A percentile compares a stretch with the other conserved stretches of the same genome.
Evolutionary conservation across 2,329 filamentous ascomycete genomes (phyloP).

Genomic region (Chrysoporthe austroafricana): DNA sequence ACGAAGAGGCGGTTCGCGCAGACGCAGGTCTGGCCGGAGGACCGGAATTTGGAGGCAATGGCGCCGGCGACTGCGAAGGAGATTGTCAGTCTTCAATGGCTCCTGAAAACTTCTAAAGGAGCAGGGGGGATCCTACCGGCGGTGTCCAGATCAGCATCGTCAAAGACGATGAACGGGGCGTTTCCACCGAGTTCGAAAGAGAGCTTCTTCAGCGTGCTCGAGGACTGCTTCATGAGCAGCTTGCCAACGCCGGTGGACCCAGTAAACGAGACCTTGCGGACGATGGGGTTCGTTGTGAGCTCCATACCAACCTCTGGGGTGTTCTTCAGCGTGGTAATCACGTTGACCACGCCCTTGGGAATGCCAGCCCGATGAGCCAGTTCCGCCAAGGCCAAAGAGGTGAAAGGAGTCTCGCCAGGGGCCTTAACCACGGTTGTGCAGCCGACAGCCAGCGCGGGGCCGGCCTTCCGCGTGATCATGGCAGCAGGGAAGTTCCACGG

Average conservation of each 20-base stretch:
- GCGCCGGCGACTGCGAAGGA: conserved; percentile 67
- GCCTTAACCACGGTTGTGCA: conserved; percentile 94
- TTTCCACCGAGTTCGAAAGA: conserved; percentile 91
- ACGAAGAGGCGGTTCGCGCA: conserved; percentile 85
- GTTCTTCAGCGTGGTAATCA: conserved; percentile 80
- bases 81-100: background rate
- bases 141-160: conserved; percentile 85
- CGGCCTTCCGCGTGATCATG: conserved; percentile 74
- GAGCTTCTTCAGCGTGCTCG: conserved; percentile 76
- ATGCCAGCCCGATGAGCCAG: conserved; percentile 85
- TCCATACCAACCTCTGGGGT: conserved; percentile 77
- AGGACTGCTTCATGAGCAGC: conserved; percentile 86
- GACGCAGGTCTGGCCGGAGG: conserved; percentile 94
- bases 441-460: conserved; percentile 83
- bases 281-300: conserved; percentile 73
- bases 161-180: conserved; percentile 91
- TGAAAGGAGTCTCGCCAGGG: conserved; percentile 90
- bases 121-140: conserved; percentile 47
- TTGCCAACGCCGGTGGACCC: conserved; percentile 74
- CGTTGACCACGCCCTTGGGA: conserved; percentile 87
- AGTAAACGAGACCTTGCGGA: conserved; percentile 94
- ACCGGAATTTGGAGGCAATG: conserved; percentile 88
- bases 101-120: too few relatives aligned
- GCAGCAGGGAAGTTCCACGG: conserved; percentile 88
- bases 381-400: conserved; percentile 84